Conservation (phyloP, 2,329 filamentous ascomycete species). For the Fusarium poae region DNA sequence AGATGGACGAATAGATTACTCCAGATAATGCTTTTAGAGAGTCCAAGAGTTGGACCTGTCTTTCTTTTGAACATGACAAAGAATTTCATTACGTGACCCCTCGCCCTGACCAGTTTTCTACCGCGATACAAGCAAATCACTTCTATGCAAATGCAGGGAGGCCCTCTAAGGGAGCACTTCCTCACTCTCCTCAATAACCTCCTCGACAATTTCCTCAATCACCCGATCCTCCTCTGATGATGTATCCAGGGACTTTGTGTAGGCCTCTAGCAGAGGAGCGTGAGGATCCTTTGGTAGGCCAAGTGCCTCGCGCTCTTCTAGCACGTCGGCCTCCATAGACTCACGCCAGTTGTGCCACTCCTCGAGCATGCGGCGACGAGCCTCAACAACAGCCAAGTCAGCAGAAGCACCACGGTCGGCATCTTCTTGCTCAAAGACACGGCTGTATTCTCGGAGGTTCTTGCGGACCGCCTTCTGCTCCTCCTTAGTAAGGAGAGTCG, state of each 20-base stretch:
- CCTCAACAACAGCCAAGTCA: constrained; percentile 93
- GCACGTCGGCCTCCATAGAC: constrained; percentile 76
- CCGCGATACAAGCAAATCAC: constrained; percentile 53
- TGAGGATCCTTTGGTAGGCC: constrained; percentile 76
- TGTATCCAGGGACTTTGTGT: constrained; percentile 64
- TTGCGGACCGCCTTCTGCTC: constrained; percentile 98
- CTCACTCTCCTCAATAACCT: constrained; percentile 87
- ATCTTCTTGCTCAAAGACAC: constrained; percentile 95
- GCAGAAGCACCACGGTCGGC: constrained; percentile 92
- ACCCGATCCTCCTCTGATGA: constrained; percentile 78
- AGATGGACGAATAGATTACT: constrained; percentile 36
- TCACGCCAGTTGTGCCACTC: constrained; percentile 92
- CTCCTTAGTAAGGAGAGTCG: constrained; percentile 93
- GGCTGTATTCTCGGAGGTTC: constrained; percentile 97
- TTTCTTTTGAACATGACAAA: constrained; percentile 44
- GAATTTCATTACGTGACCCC: constrained; percentile 54
- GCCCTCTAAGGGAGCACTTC: constrained; percentile 68
- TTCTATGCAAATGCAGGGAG: constrained; percentile 50
- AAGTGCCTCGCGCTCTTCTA: constrained; percentile 76
- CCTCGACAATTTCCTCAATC: constrained; percentile 90
- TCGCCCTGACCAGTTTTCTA: constrained; percentile 52
- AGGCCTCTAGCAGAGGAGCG: constrained; percentile 70
- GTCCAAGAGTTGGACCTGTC: constrained; percentile 41
- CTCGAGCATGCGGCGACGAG: constrained; percentile 81
- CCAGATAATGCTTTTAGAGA: constrained; percentile 43